These are phyloP conservation scores for Hanseniaspora vineae DNA, from an alignment of 805 yeast genomes.

Conservation along the genomic window DNA sequence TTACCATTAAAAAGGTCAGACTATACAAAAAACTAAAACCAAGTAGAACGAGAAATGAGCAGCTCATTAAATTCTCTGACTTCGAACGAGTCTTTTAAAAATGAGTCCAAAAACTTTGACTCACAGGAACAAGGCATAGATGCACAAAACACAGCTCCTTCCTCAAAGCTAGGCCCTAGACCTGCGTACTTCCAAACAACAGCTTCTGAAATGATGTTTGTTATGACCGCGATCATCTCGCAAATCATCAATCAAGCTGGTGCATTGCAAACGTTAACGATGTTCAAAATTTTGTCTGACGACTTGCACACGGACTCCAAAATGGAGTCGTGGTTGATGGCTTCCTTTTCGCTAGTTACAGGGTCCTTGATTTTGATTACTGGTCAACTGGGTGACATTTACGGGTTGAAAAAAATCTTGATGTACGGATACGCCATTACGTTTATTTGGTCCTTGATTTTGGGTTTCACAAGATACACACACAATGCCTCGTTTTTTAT, in stretches of 20 bases:
- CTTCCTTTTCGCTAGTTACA: slow-evolving; percentile 55
- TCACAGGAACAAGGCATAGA: too few relatives aligned
- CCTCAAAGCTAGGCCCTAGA: too few relatives aligned
- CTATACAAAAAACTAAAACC: too few relatives aligned
- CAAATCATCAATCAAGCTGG: slow-evolving; percentile 32
- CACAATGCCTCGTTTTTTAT: slow-evolving; percentile 37
- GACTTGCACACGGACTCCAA: slow-evolving; percentile 19
- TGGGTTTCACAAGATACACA: slow-evolving; percentile 44
- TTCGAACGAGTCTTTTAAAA: too few relatives aligned
- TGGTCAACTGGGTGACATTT: slow-evolving; percentile 62
- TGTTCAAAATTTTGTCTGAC: slow-evolving; percentile 23
- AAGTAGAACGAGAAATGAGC: too few relatives aligned
- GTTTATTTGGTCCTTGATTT: slow-evolving; percentile 43
- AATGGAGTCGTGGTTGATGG: slow-evolving; percentile 43
- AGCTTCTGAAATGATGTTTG: slow-evolving; percentile 7
- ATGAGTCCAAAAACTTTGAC: too few relatives aligned
- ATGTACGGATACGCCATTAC: slow-evolving; percentile 44
- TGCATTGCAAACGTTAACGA: slow-evolving; percentile 25
- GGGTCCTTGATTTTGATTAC: slow-evolving; percentile 61
- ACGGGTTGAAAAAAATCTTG: slow-evolving; percentile 46
- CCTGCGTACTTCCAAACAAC: too few relatives aligned
- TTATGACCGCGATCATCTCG: slow-evolving; percentile 20
- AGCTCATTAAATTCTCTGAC: too few relatives aligned
- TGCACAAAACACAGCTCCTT: too few relatives aligned
- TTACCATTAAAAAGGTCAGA: too few relatives aligned